These are phyloP conservation scores for Citrullus colocynthis DNA, from an alignment of 306 rosid species.

Conservation along the genomic window DNA sequence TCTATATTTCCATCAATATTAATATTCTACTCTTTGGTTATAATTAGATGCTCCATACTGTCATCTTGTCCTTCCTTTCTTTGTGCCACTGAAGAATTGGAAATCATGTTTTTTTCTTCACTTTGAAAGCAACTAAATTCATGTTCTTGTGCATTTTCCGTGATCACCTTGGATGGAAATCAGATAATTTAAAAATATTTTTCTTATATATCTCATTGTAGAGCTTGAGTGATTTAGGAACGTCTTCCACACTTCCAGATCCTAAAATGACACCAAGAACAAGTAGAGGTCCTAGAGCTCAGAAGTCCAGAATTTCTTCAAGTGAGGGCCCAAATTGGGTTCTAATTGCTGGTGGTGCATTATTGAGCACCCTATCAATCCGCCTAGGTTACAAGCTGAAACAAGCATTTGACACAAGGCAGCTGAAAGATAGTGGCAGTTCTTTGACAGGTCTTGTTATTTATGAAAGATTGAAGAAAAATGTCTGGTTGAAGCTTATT, in stretches of 20 bases:
- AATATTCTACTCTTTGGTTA: neutral
- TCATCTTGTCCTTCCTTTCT: neutral
- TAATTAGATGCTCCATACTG: neutral
- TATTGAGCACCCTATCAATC: constrained; percentile 67
- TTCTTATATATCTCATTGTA: constrained; percentile 1
- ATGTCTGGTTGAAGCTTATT: neutral
- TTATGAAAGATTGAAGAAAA: neutral
- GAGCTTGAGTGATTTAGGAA: constrained; percentile 25
- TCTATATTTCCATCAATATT: neutral
- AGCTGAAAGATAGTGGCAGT: constrained; percentile 33
- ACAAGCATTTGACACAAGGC: constrained; percentile 64
- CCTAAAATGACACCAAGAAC: constrained; percentile 56
- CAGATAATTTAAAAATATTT: neutral
- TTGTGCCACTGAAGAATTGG: neutral
- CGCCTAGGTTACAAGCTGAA: constrained; percentile 85
- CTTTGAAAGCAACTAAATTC: neutral
- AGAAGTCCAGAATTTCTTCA: constrained; percentile 30
- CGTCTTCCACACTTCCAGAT: constrained; percentile 15
- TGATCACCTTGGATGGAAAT: neutral
- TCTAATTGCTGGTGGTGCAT: constrained; percentile 84
- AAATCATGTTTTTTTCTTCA: neutral
- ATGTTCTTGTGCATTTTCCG: constrained; percentile 9
- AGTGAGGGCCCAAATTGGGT: constrained; percentile 73
- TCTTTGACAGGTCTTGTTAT: constrained; percentile 16
- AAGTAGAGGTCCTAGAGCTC: constrained; percentile 41